Evolutionary conservation across 352 stramenopile species (phyloP).

Genomic region (Phytopythium chamaehyphon): DNA sequence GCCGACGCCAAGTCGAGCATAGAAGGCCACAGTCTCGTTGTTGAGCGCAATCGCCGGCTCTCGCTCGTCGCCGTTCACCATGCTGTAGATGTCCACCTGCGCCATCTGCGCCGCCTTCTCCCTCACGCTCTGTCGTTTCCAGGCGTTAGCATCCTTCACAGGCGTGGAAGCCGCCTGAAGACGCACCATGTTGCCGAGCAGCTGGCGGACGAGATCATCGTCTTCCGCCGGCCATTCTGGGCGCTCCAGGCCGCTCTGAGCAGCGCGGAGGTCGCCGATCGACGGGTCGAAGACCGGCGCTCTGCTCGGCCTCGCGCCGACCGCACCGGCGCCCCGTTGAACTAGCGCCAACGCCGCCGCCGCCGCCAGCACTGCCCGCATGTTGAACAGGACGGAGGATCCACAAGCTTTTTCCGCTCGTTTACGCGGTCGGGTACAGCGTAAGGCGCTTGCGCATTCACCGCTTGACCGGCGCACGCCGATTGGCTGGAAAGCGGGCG

Average conservation of each 20-base stretch:
- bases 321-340: too few species aligned
- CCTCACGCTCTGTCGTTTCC: conserved; percentile 29
- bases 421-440: neutral
- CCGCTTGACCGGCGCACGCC: too few species aligned
- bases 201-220: neutral
- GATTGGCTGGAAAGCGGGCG: neutral
- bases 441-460: neutral
- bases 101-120: conserved; percentile 88
- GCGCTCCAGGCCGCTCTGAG: neutral
- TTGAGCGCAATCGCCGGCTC: conserved; percentile 50
- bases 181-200: neutral
- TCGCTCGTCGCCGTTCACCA: conserved; percentile 55
- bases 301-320: neutral
- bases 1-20: conserved; percentile 72
- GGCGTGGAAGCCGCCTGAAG: too few species aligned
- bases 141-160: too few species aligned
- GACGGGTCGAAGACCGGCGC: conserved; percentile 13
- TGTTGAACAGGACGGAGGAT: conserved; percentile 4
- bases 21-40: conserved; percentile 39
- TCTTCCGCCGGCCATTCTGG: too few species aligned
- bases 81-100: conserved; percentile 88
- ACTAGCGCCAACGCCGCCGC: neutral
- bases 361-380: conserved; percentile 9
- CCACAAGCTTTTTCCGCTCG: conserved; percentile 29
- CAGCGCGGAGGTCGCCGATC: conserved; percentile 8